Percentiles rank a stretch among this genome's conserved stretches.
Conservation (phyloP, 2,329 filamentous ascomycete species). For the Fusarium sp. region DNA sequence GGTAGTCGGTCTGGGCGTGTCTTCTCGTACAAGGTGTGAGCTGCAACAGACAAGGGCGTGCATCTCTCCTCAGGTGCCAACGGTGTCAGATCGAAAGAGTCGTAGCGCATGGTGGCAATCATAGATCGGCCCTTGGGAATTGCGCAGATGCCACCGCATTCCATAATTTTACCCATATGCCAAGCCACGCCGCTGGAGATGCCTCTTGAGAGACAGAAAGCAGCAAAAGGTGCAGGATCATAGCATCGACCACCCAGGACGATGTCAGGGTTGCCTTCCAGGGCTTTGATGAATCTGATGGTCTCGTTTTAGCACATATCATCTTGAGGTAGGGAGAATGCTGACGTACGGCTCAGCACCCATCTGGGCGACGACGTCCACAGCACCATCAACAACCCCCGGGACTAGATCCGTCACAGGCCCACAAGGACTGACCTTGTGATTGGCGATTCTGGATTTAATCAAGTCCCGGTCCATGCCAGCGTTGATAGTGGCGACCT, state of each 20-base stretch:
- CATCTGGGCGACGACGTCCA: too few species aligned
- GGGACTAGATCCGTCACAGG: too few species aligned
- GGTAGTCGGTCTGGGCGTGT: conserved; percentile 60
- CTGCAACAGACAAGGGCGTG: conserved; percentile 61
- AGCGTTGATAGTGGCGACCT: too few species aligned
- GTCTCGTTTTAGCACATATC: too few species aligned
- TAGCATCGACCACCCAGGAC: conserved; percentile 60
- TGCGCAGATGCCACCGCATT: conserved; percentile 62
- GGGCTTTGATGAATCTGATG: conserved; percentile 56
- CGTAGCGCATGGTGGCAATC: conserved; percentile 53
- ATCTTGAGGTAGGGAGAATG: too few species aligned
- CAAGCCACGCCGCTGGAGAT: conserved; percentile 44
- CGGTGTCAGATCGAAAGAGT: conserved; percentile 62
- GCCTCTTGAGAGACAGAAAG: too few species aligned
- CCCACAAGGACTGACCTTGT: too few species aligned
- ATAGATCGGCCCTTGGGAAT: conserved; percentile 58
- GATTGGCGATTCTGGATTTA: too few species aligned
- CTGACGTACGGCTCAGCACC: too few species aligned
- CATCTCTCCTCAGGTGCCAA: conserved; percentile 54
- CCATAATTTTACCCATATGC: conserved; percentile 67
- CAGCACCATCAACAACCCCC: too few species aligned
- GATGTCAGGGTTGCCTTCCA: conserved; percentile 55
- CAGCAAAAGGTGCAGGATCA: conserved; percentile 55
- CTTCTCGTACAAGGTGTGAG: conserved; percentile 67
- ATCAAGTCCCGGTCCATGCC: too few species aligned